Conservation (phyloP, 192 early-diverging fungal species). For the Rhizophagus clarus region DNA sequence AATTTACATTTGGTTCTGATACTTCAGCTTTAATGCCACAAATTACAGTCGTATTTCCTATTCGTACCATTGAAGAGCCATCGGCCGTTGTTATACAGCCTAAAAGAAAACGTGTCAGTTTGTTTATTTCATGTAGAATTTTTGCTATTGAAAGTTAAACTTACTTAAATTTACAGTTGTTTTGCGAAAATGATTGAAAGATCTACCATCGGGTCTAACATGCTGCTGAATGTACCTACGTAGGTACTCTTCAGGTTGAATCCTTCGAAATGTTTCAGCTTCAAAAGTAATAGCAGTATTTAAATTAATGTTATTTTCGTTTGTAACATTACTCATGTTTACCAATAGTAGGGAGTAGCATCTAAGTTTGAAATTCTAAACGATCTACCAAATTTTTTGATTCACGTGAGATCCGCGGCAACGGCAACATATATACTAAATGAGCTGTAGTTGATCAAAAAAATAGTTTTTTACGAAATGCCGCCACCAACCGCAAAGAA, state of each 20-base stretch:
- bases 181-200: conserved; percentile 67
- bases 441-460: too few species aligned
- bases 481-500: conserved; percentile 21
- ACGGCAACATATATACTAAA: too few species aligned
- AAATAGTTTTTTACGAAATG: neutral
- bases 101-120: conserved; percentile 28
- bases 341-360: too few species aligned
- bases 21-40: conserved; percentile 97
- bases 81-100: conserved; percentile 76
- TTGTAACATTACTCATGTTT: neutral
- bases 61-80: conserved; percentile 84
- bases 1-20: conserved; percentile 69
- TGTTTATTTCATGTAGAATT: neutral
- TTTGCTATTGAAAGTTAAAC: neutral
- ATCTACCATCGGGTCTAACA: conserved; percentile 82
- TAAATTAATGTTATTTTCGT: neutral
- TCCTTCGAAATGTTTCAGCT: conserved; percentile 77
- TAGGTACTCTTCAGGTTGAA: conserved; percentile 88
- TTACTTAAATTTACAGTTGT: conserved; percentile 64
- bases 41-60: conserved; percentile 87
- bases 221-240: conserved; percentile 78
- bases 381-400: too few species aligned
- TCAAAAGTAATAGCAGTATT: conserved; percentile 37
- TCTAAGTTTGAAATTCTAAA: too few species aligned
- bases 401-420: too few species aligned